Percentiles rank a stretch among this genome's conserved stretches.
Conservation (phyloP, 2,329 filamentous ascomycete species). For the Nemania sp. region DNA sequence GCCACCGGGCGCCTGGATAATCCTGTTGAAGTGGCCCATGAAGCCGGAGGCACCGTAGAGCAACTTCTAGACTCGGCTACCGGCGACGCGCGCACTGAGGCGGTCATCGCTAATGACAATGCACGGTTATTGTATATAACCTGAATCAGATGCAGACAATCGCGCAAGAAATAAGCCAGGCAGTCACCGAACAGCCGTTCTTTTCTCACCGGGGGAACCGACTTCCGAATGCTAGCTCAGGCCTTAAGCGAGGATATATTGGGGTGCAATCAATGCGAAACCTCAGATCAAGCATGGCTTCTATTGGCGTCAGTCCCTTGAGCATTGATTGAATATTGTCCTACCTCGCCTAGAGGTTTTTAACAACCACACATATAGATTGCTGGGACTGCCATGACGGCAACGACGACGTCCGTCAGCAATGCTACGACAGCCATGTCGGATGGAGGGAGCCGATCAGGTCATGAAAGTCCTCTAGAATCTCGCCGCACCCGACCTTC, state of each 20-base stretch:
- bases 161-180: slow-evolving; percentile 1
- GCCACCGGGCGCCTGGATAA: slow-evolving; percentile 5
- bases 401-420: neutral
- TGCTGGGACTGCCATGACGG: neutral
- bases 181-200: neutral
- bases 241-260: neutral
- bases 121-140: neutral
- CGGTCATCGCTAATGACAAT: neutral
- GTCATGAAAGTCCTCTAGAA: neutral
- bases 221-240: slow-evolving; percentile 7
- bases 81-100: neutral
- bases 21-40: neutral
- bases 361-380: neutral
- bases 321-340: no score
- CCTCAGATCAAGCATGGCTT: neutral
- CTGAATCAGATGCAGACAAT: slow-evolving; percentile 1
- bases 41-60: neutral
- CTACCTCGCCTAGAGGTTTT: neutral
- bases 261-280: neutral
- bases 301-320: slow-evolving; percentile 1
- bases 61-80: neutral
- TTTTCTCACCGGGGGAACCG: slow-evolving; percentile 1
- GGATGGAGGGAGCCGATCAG: neutral
- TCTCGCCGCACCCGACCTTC: neutral
- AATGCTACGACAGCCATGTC: neutral